Evolutionary conservation across 768 basidiomycete species (phyloP), one percentile per base, ranked within the genome.

Genomic region (Filobasidium wieringae): DNA sequence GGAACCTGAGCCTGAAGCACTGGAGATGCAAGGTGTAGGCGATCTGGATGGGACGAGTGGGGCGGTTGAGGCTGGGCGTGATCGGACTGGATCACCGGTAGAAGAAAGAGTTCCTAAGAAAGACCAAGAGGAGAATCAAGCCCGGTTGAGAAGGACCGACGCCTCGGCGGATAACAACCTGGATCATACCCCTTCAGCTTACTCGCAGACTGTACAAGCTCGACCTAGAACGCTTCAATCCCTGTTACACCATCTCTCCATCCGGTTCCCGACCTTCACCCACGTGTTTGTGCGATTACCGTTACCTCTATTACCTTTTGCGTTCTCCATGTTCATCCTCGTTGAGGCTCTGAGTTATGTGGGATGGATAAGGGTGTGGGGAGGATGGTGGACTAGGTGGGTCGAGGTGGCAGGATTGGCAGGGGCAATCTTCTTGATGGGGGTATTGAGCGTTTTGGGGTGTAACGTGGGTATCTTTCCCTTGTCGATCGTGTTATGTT

Each of bases 251-350:
- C 7, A 24, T 24, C 52, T 2, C 40, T 53, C 51, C 33, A 31
- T 63, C 59, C 39, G 36, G 24, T 87, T 88, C 70, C 89, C 88
- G 0, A 90, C 86, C 0, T 82, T 22, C 74, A 84, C 22, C 79
- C 81, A 29, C 51, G 64, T 65, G 29, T 52, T 74, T 30, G 62
- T 66, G 0, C 80, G 84, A 19, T 77, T 92, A 0, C 92, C 90
- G 0, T 82, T 90, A 59, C 79, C 82, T 12, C 81, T 95, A 7
- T 76, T 95, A 15, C 88, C 88, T 0, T 97, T 97, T 68, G 87
- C 90, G 0, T 90, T 96, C 69, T 84, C 86, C 0, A 89, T 92
- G 73, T 96, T 97, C 76, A 88, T 96, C 63, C 81, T 97, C 57
- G 88, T 93, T 58, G 86, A 92, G 68, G 86, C 80, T 0, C 79